Conservation (phyloP, 257 asterid species). For the Solanum sitiens region DNA sequence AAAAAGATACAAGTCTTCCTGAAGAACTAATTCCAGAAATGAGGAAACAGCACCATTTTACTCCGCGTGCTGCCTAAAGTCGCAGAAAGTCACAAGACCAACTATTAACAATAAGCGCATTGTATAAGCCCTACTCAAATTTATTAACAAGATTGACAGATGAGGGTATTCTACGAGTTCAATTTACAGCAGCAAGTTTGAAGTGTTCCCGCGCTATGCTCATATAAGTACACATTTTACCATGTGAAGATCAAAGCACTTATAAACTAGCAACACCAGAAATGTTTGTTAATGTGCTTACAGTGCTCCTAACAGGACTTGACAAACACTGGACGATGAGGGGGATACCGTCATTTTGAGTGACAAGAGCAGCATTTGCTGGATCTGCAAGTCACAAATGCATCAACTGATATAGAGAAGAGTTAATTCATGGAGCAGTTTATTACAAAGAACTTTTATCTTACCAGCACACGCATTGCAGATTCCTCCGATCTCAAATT, state of each 20-base stretch:
- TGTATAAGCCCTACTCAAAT: not conserved
- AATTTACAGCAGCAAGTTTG: not conserved
- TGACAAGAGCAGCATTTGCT: slow-evolving; percentile 59
- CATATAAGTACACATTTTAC: not conserved
- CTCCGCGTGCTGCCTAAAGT: not conserved
- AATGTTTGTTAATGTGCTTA: slow-evolving; percentile 12
- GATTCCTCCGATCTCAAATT: slow-evolving; percentile 86
- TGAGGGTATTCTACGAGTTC: not conserved
- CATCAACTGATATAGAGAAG: not conserved
- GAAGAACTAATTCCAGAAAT: not conserved
- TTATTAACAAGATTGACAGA: not conserved
- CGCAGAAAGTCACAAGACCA: not conserved
- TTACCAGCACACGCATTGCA: slow-evolving; percentile 81
- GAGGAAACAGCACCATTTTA: not conserved
- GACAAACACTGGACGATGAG: slow-evolving; percentile 79
- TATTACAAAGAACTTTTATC: not conserved
- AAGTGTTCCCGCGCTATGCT: not conserved
- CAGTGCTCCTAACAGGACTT: slow-evolving; percentile 87
- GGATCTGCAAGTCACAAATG: slow-evolving; percentile 43
- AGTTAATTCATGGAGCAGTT: not conserved
- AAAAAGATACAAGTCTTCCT: not conserved
- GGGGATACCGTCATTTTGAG: slow-evolving; percentile 66
- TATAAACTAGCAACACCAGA: not conserved
- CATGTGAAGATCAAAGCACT: not conserved
- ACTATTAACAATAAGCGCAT: not conserved